A percentile compares a stretch with the other conserved stretches of the same genome.
Evolutionary conservation across 2,329 filamentous ascomycete species (phyloP).

Genomic region (Pseudocercospora macadamiae): DNA sequence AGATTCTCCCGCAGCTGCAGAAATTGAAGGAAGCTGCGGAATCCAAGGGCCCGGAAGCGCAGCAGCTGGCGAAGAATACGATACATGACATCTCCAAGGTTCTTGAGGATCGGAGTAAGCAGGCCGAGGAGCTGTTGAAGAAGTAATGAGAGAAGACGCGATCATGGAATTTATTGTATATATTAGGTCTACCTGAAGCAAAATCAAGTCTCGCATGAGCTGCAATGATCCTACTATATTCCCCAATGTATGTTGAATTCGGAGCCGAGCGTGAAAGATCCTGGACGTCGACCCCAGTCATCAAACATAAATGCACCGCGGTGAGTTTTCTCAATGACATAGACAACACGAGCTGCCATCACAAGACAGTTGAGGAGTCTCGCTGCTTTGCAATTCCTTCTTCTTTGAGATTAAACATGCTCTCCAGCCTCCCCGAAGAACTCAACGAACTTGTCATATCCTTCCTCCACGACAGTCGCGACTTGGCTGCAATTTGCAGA

Average conservation of each 20-base stretch:
- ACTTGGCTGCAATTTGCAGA: neutral
- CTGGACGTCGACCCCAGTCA: neutral
- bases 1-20: slow-evolving; percentile 67
- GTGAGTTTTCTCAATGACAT: too few relatives aligned
- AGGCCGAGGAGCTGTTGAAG: slow-evolving; percentile 62
- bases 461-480: neutral
- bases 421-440: neutral
- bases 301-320: neutral
- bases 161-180: neutral
- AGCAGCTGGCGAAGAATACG: slow-evolving; percentile 70
- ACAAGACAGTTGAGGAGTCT: too few relatives aligned
- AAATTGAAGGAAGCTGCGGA: slow-evolving; percentile 66
- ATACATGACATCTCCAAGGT: slow-evolving; percentile 66
- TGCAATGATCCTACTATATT: too few relatives aligned
- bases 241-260: too few relatives aligned
- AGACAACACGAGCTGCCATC: too few relatives aligned
- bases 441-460: neutral
- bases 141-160: slow-evolving; percentile 14
- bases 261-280: too few relatives aligned
- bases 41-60: slow-evolving; percentile 70
- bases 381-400: too few relatives aligned
- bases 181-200: neutral
- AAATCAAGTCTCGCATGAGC: neutral
- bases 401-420: too few relatives aligned
- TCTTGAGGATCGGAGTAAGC: slow-evolving; percentile 61